Percentiles rank a stretch among this genome's conserved stretches.
Evolutionary conservation across 2,329 filamentous ascomycete genomes (phyloP).

Genomic region (Apiospora arundinis): DNA sequence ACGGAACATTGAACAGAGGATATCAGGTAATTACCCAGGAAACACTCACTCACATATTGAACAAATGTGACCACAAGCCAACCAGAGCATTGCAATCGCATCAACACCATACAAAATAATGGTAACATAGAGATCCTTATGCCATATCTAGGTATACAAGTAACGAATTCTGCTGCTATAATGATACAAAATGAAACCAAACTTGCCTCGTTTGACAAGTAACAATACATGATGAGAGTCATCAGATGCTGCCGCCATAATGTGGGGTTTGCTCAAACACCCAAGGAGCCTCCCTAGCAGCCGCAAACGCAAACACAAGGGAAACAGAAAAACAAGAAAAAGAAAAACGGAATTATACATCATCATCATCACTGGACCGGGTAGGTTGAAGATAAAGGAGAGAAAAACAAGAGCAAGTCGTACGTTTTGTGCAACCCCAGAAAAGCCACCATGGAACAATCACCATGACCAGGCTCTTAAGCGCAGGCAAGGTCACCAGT

Average conservation of each 20-base stretch:
- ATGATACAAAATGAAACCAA: not conserved
- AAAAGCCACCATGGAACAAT: not conserved
- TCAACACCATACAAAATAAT: too few species aligned
- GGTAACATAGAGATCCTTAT: too few species aligned
- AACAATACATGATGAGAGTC: not conserved
- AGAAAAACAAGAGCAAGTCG: too few species aligned
- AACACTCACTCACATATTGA: too few species aligned
- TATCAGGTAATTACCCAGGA: too few species aligned
- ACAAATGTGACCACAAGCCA: too few species aligned
- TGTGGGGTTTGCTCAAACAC: too few species aligned
- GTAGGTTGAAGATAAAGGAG: not conserved
- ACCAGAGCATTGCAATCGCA: too few species aligned
- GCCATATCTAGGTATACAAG: too few species aligned
- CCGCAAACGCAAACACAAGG: not conserved
- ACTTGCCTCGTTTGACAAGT: not conserved
- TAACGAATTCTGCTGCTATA: not conserved
- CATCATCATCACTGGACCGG: not conserved
- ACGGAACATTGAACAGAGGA: too few species aligned
- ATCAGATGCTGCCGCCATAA: not conserved
- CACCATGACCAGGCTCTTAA: not conserved
- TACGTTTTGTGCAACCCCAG: not conserved
- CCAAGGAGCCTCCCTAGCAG: not conserved
- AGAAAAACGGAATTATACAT: not conserved
- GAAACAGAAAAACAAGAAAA: not conserved
- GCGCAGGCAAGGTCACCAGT: conserved; percentile 24